Base-by-base conservation (phyloP, 1,284 basidiomycete species). In the Pholiota adiposa region DNA sequence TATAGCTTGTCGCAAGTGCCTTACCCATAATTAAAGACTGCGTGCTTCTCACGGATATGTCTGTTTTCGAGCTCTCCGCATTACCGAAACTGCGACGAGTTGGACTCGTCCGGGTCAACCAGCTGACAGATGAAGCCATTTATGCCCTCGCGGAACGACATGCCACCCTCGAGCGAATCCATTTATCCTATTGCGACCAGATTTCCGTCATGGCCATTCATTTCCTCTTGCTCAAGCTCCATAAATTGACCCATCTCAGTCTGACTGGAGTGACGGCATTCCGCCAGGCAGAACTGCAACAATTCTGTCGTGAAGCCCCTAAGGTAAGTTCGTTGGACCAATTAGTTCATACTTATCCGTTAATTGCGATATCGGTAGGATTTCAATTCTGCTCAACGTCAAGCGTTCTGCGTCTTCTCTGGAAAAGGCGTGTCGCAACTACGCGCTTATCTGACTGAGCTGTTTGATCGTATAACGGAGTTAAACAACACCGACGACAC, bases 381-480 rank as follows among this genome's bases (percentile, higher is more conserved):
- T 59, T 99, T 98, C 74, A 98, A 94, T 70, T 83, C 89, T 29
- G 91, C 89, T 55, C 97, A 99, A 73, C 88, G 94, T 51, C 81
- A 87, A n/a, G 88, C 94, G 2, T 99, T 99, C 72, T 99, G 97
- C 73, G 97, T 99, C 11, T 99, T 95, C 76, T 97, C 95, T 4
- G 95, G 95, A 38, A 90, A 90, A 65, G 96, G 97, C 4, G 93
- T 99, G 1, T 79, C 84, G 19, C 89, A 95, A 56, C 82, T 99
- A 31, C 85, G 97, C 40, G 79, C 86, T 23, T 96, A 89, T 72
- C 78, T 98, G 40, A 87, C 83, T 9, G 88, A 88, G 61, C 73
- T 89, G 16, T 90, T 88, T 69, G 87, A 87, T 65, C 83, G 84
- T 62, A 88, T 92, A 67, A 89, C 85, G 5, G 88, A 90, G 66